phyloP scores from a whole-genome alignment of 2,329 filamentous ascomycete genomes.

The Sporothrix protearum region DNA sequence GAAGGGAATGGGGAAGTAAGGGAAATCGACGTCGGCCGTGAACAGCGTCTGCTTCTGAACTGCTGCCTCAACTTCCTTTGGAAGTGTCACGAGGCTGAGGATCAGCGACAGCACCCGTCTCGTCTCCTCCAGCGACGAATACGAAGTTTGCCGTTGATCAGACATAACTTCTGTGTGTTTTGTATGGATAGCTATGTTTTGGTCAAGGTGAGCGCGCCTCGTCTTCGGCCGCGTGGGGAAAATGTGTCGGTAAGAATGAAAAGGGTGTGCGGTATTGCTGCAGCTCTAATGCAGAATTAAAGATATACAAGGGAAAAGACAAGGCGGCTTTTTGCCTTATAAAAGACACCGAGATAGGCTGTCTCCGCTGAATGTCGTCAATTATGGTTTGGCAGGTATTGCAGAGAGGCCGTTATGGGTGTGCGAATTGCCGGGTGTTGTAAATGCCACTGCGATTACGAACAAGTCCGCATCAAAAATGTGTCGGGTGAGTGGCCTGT shows the following conservation, averaged over 20 bases:
- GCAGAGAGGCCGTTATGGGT: background rate
- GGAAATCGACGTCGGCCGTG: slow-evolving; percentile 22
- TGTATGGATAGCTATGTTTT: background rate
- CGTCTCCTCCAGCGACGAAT: slow-evolving; percentile 27
- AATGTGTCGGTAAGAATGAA: slow-evolving; percentile 6
- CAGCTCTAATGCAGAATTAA: background rate
- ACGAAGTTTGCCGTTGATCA: slow-evolving; percentile 21
- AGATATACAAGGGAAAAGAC: background rate
- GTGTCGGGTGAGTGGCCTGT: background rate
- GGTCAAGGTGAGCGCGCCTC: background rate
- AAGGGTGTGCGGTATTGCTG: background rate
- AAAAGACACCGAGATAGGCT: background rate
- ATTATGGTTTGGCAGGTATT: background rate
- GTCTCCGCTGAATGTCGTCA: background rate
- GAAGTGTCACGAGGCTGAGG: slow-evolving; percentile 12
- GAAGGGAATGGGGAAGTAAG: slow-evolving; percentile 30
- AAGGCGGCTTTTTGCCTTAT: background rate
- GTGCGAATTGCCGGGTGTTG: background rate
- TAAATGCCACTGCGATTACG: background rate
- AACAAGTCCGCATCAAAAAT: background rate
- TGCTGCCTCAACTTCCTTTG: slow-evolving; percentile 9
- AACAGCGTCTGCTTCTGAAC: slow-evolving; percentile 21
- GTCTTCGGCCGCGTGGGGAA: background rate
- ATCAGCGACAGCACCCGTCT: slow-evolving; percentile 31
- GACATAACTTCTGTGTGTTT: background rate